Evolutionary conservation across 2,329 filamentous ascomycete species (phyloP).

Genomic region (Fusarium setosum): DNA sequence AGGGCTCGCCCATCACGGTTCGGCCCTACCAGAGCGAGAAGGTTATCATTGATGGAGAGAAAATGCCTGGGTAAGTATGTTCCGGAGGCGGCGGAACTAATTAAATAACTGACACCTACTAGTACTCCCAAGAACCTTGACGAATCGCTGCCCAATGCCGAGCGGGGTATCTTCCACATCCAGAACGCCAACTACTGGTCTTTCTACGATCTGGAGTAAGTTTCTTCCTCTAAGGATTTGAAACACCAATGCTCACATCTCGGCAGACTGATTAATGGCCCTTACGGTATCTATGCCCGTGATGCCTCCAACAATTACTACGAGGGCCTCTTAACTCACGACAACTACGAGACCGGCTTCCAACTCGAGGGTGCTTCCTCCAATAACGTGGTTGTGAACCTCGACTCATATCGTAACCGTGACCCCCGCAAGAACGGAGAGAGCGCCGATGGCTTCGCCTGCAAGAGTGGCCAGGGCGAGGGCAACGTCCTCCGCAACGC

Average conservation of each 20-base stretch:
- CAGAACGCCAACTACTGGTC: slow-evolving; percentile 57
- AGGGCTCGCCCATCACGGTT: slow-evolving; percentile 54
- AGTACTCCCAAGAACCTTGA: slow-evolving; percentile 56
- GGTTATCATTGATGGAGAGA: slow-evolving; percentile 59
- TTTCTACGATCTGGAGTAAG: slow-evolving; percentile 52
- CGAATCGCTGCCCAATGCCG: slow-evolving; percentile 51
- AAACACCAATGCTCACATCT: not conserved
- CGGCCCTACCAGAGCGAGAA: slow-evolving; percentile 55
- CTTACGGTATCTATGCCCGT: slow-evolving; percentile 51
- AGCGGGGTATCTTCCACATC: slow-evolving; percentile 60
- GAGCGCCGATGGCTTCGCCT: slow-evolving; percentile 61
- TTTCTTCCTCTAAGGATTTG: fast-evolving
- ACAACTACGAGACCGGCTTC: slow-evolving; percentile 54
- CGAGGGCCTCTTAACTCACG: slow-evolving; percentile 49
- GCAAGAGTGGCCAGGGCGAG: slow-evolving; percentile 58
- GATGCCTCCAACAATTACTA: slow-evolving; percentile 52
- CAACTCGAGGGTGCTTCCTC: slow-evolving; percentile 47
- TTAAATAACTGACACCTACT: slow-evolving; percentile 28
- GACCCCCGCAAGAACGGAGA: slow-evolving; percentile 64
- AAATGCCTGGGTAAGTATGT: slow-evolving; percentile 31
- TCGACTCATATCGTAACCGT: slow-evolving; percentile 57
- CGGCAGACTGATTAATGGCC: slow-evolving; percentile 48
- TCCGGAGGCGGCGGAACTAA: fast-evolving
- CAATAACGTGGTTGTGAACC: slow-evolving; percentile 55
- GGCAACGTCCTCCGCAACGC: slow-evolving; percentile 59